Evolutionary conservation across 2,329 filamentous ascomycete species (phyloP).

Genomic region (Triangularia setosa): DNA sequence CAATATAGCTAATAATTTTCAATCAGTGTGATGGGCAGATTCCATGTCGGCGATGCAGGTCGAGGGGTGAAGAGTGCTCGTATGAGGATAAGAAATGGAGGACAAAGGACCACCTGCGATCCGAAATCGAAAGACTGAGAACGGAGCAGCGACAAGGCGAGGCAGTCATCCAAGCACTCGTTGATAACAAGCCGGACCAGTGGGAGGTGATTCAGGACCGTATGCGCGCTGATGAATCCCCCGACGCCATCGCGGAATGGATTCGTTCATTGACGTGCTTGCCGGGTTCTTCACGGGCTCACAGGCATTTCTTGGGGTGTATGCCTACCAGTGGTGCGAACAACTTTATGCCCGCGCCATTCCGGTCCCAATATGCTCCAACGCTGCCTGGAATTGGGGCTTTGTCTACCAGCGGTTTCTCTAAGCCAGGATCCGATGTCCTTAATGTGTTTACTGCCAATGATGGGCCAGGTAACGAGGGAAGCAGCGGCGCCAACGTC

Average conservation of each 20-base stretch:
- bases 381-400: not conserved
- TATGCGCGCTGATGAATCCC: slow-evolving; percentile 22
- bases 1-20: slow-evolving; percentile 7
- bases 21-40: slow-evolving; percentile 26
- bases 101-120: slow-evolving; percentile 28
- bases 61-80: slow-evolving; percentile 25
- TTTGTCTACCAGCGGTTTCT: not conserved
- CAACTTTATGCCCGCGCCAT: not conserved
- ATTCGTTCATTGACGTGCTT: slow-evolving; percentile 17
- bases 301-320: not conserved
- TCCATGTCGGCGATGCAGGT: slow-evolving; percentile 26
- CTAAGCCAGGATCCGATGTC: not conserved
- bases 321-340: not conserved
- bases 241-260: slow-evolving; percentile 25
- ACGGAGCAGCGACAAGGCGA: slow-evolving; percentile 24
- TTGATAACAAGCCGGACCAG: slow-evolving; percentile 21
- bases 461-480: not conserved
- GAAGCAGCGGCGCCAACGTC: not conserved
- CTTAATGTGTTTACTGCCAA: not conserved
- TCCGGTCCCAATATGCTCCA: not conserved
- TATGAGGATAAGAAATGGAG: slow-evolving; percentile 29
- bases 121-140: slow-evolving; percentile 26
- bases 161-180: slow-evolving; percentile 24
- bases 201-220: slow-evolving; percentile 20
- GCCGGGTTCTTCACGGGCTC: not conserved